These are phyloP conservation scores for Eucalyptus erythrocorys DNA, from an alignment of 345 rosid species.

Conservation along the genomic window DNA sequence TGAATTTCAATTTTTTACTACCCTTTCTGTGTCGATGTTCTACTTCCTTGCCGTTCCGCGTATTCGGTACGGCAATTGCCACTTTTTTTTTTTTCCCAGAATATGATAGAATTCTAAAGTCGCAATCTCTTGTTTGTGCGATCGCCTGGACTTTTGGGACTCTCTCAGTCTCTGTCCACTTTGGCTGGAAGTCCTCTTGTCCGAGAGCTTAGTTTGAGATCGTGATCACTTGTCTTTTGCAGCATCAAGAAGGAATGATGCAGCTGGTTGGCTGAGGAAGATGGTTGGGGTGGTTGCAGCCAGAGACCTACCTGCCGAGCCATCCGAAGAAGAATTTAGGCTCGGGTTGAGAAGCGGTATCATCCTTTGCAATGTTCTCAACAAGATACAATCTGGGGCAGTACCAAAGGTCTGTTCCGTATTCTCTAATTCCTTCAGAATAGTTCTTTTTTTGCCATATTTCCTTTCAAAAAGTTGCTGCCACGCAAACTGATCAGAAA, in stretches of 20 bases:
- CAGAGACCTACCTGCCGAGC: conserved; percentile 80
- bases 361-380: conserved; percentile 73
- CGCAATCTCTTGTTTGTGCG: neutral
- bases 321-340: conserved; percentile 90
- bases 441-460: neutral
- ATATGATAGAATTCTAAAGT: neutral
- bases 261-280: conserved; percentile 82
- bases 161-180: neutral
- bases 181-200: neutral
- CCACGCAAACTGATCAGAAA: neutral
- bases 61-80: neutral
- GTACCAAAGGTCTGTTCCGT: conserved; percentile 45
- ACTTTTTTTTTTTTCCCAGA: neutral
- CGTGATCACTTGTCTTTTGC: neutral
- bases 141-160: neutral
- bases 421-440: neutral
- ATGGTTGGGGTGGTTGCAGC: conserved; percentile 55
- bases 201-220: neutral
- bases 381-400: conserved; percentile 78
- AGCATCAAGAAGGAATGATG: conserved; percentile 83
- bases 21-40: neutral
- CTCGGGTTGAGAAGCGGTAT: conserved; percentile 88
- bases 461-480: neutral
- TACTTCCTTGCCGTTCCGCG: neutral
- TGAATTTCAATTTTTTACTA: neutral